Evolutionary conservation across 169 alveolate species (phyloP).

Genomic region (Besnoitia besnoiti): DNA sequence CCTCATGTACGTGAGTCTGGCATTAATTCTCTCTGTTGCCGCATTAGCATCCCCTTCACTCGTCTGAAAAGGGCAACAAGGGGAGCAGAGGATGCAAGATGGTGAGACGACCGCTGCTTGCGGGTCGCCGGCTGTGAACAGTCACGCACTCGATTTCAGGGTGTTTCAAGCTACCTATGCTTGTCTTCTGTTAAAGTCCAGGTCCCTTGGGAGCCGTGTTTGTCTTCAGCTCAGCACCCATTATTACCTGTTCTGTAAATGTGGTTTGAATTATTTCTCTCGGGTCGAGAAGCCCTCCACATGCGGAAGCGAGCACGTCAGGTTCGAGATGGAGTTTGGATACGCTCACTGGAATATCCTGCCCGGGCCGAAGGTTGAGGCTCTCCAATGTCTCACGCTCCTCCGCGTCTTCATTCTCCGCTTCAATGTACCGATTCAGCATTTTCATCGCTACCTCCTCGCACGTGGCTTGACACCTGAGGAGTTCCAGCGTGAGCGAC

Average conservation of each 20-base stretch:
- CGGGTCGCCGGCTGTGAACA: too few species aligned
- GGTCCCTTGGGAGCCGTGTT: background rate
- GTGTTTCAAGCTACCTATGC: background rate
- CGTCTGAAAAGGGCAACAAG: background rate
- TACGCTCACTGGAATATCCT: background rate
- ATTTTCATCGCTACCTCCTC: constrained; percentile 30
- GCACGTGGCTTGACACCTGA: constrained; percentile 8
- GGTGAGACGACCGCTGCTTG: too few species aligned
- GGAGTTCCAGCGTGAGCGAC: background rate
- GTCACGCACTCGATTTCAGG: too few species aligned
- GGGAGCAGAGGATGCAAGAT: background rate
- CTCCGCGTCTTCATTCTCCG: constrained; percentile 2
- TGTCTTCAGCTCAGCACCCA: background rate
- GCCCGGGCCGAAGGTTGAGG: constrained; percentile 1
- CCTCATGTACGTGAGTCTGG: background rate
- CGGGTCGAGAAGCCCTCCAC: background rate
- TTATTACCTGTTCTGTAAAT: background rate
- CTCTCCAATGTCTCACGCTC: background rate
- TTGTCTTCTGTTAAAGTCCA: background rate
- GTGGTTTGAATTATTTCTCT: background rate
- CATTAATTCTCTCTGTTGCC: background rate
- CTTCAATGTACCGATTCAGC: constrained; percentile 28
- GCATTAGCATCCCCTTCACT: background rate
- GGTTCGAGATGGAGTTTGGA: constrained; percentile 6
- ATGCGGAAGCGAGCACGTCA: background rate